Conservation (phyloP, 2,329 filamentous ascomycete genomes). For the Penicillium sp. region DNA sequence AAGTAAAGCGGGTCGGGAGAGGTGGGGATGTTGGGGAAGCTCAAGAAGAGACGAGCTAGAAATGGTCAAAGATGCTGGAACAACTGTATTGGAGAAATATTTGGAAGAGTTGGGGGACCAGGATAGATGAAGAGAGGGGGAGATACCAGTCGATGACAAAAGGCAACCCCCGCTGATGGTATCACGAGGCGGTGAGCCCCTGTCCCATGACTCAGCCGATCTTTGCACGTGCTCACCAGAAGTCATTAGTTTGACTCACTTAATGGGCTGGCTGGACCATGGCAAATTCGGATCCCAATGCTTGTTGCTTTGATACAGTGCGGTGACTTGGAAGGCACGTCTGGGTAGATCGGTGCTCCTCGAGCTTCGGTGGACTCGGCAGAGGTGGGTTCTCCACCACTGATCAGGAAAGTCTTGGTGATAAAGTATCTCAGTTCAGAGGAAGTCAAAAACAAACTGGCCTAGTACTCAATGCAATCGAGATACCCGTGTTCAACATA, state of each 20-base stretch:
- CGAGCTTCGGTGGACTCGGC: not conserved
- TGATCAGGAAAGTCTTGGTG: not conserved
- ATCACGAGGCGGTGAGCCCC: constrained; percentile 26
- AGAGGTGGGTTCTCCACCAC: constrained; percentile 1
- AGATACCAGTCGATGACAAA: constrained; percentile 31
- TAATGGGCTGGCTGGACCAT: not conserved
- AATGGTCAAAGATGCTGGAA: constrained; percentile 14
- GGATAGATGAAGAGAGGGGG: constrained; percentile 21
- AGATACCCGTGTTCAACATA: not conserved
- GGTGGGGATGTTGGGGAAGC: constrained; percentile 6
- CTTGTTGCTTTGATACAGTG: not conserved
- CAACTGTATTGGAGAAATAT: constrained; percentile 10
- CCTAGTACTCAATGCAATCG: not conserved
- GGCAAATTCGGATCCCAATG: not conserved
- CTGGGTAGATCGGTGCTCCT: not conserved
- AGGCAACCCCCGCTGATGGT: constrained; percentile 28
- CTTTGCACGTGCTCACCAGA: constrained; percentile 14
- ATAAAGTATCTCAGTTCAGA: not conserved
- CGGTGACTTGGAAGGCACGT: not conserved
- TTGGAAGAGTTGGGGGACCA: constrained; percentile 23
- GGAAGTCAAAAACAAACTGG: too few species aligned
- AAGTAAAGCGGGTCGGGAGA: constrained; percentile 24
- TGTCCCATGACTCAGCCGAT: not conserved
- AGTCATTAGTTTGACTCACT: not conserved
- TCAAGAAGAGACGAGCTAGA: constrained; percentile 17